Evolutionary conservation across 495 filamentous ascomycete genomes (phyloP), one percentile per base, ranked within the genome.

Genomic region (Xylaria grammica): DNA sequence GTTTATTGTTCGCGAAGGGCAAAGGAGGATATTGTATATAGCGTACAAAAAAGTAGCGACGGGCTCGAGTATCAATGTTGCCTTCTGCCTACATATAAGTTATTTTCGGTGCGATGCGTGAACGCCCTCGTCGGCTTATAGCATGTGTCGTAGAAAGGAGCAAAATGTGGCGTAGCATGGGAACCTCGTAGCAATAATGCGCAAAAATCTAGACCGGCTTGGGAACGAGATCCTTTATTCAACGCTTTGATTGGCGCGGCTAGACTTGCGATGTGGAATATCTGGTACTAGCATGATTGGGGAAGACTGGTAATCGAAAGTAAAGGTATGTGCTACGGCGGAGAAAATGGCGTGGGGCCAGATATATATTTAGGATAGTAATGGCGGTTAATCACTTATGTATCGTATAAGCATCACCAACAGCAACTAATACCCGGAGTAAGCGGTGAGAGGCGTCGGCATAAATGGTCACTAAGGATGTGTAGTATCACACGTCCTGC

Each of bases 401-500:
- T n/a, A n/a, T n/a, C n/a, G n/a, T n/a, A n/a, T n/a, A 9, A 30
- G 27, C 22, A 49, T 19, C n/a, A 27, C n/a, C n/a, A n/a, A 53
- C 2, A 27, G 50, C n/a, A 53, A 11, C 15, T 3, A 11, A 53
- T 34, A 19, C n/a, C 30, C n/a, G n/a, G n/a, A n/a, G n/a, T 7
- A 51, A 29, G 19, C 11, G 34, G 4, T 15, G 2, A 13, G 29
- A 29, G 17, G 29, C 17, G 29, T 3, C 3, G 5, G 8, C 26
- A 19, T 8, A 22, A 32, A 52, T 53, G 2, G 29, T 36, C 20
- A 19, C 50, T 27, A 30, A 24, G 3, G 32, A 36, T 4, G 32
- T 36, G 32, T 36, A 63, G 27, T 51, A 42, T 63, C 65, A 62
- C 62, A 70, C 54, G 62, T 64, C 62, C 54, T 34, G 62, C 57